Conservation (phyloP, 164 flowering plant genomes). For the Vitis rotundifolia region DNA sequence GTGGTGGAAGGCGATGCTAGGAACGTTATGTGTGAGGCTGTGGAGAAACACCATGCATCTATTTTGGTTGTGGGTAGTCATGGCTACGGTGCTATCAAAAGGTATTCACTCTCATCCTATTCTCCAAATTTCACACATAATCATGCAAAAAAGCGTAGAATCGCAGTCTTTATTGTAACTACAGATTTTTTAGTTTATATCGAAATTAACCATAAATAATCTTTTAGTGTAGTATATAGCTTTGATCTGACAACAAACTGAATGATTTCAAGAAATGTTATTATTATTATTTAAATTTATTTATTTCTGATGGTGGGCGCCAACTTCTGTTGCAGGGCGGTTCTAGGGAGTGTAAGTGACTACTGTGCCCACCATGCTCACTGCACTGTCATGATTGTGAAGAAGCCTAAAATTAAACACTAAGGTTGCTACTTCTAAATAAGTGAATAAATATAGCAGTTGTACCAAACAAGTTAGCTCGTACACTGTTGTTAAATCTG, state of each 20-base stretch:
- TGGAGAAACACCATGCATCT: slow-evolving; percentile 52
- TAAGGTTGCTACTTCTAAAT: slow-evolving; percentile 15
- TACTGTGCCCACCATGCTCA: slow-evolving; percentile 88
- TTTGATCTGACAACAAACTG: too few species aligned
- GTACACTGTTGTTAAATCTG: too few species aligned
- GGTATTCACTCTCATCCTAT: slow-evolving; percentile 25
- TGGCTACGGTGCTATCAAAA: slow-evolving; percentile 61
- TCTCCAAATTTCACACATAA: not conserved
- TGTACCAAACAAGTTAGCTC: too few species aligned
- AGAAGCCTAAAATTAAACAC: slow-evolving; percentile 67
- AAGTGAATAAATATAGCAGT: not conserved
- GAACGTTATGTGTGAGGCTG: slow-evolving; percentile 54
- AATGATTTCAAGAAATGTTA: too few species aligned
- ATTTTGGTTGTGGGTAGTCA: slow-evolving; percentile 60
- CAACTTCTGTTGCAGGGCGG: slow-evolving; percentile 51
- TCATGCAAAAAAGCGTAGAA: too few species aligned
- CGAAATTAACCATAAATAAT: too few species aligned
- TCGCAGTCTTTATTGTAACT: too few species aligned
- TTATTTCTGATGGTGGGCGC: too few species aligned
- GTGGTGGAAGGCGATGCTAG: slow-evolving; percentile 57
- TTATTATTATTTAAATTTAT: too few species aligned
- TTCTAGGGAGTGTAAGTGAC: slow-evolving; percentile 81
- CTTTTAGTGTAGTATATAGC: too few species aligned
- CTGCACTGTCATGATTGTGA: slow-evolving; percentile 83
- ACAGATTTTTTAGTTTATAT: too few species aligned